Conservation (phyloP, 805 yeast genomes). For the Yamadazyma sp. region DNA sequence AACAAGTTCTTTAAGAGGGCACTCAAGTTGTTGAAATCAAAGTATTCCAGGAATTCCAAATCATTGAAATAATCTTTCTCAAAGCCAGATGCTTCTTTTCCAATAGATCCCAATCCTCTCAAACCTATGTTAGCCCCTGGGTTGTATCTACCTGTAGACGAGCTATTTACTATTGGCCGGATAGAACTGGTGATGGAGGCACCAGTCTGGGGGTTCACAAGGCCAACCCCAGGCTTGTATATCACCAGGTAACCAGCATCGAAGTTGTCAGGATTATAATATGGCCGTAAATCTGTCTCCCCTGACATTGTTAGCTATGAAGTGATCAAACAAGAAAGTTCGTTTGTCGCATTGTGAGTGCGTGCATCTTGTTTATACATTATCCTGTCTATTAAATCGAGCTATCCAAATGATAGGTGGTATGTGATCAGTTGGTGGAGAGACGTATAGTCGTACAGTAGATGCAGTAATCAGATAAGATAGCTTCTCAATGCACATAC, state of each 20-base stretch:
- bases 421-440: no score
- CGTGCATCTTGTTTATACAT: background rate
- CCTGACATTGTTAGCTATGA: slow-evolving; percentile 7
- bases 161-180: slow-evolving; percentile 15
- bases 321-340: no score
- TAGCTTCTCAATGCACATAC: no score
- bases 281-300: slow-evolving; percentile 53
- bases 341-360: no score
- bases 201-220: slow-evolving; percentile 46
- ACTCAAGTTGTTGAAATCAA: slow-evolving; percentile 56
- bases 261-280: slow-evolving; percentile 67
- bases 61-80: slow-evolving; percentile 52
- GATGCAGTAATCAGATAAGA: no score
- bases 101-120: slow-evolving; percentile 10
- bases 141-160: slow-evolving; percentile 13
- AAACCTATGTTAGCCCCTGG: slow-evolving; percentile 19
- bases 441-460: no score
- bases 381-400: no score
- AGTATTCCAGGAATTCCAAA: slow-evolving; percentile 64
- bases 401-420: no score
- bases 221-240: slow-evolving; percentile 61
- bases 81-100: slow-evolving; percentile 13
- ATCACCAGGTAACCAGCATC: slow-evolving; percentile 62
- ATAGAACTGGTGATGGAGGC: slow-evolving; percentile 33
- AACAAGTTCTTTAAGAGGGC: slow-evolving; percentile 58